These are phyloP conservation scores for Colletotrichum horii DNA, from an alignment of 2,329 filamentous ascomycete genomes.

Conservation along the genomic window DNA sequence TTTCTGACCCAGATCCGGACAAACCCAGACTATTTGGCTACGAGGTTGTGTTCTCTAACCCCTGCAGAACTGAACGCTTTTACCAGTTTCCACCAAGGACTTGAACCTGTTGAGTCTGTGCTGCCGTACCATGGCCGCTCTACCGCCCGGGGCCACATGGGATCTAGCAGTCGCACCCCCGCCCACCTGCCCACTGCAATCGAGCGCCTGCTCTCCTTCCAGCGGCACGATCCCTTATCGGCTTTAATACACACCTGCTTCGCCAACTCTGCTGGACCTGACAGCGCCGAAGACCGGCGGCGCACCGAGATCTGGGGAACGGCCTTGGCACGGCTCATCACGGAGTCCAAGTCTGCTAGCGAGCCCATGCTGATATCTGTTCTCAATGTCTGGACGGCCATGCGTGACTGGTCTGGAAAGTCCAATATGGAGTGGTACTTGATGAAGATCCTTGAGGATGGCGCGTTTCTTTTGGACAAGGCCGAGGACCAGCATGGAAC, in stretches of 20 bases:
- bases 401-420: conserved; percentile 89
- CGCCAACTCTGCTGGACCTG: conserved; percentile 81
- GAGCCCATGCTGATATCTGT: conserved; percentile 84
- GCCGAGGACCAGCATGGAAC: conserved; percentile 79
- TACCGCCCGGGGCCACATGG: conserved; percentile 51
- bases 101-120: conserved; percentile 84
- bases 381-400: conserved; percentile 84
- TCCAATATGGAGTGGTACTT: conserved; percentile 92
- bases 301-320: conserved; percentile 89
- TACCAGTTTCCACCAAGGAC: conserved; percentile 76
- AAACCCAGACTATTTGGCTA: conserved; percentile 86
- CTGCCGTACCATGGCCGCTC: conserved; percentile 69
- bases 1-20: conserved; percentile 84
- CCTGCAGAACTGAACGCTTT: conserved; percentile 79
- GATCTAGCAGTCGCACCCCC: conserved; percentile 28
- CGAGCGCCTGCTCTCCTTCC: conserved; percentile 85
- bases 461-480: conserved; percentile 87
- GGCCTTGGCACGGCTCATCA: conserved; percentile 82
- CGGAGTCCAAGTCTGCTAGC: conserved; percentile 75
- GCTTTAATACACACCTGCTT: conserved; percentile 88
- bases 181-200: conserved; percentile 66
- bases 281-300: conserved; percentile 80
- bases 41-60: conserved; percentile 77
- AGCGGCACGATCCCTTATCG: conserved; percentile 85
- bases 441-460: conserved; percentile 92